These are phyloP conservation scores for Earliella scabrosa DNA, from an alignment of 1,284 basidiomycete species.

Conservation along the genomic window DNA sequence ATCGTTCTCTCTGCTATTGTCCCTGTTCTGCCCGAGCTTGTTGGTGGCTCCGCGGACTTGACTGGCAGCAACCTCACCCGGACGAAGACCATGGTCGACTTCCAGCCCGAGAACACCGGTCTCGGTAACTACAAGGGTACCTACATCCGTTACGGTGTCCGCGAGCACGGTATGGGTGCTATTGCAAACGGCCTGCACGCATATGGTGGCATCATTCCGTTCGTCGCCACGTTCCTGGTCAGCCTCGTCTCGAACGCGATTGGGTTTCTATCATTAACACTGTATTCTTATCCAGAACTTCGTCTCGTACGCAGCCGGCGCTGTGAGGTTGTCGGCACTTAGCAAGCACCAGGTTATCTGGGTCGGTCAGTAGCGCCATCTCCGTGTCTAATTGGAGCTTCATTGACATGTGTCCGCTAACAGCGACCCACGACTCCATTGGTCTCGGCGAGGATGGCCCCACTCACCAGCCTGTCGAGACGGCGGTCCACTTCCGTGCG, in stretches of 20 bases:
- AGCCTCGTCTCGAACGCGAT: slow-evolving; percentile 22
- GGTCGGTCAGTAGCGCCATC: slow-evolving; percentile 67
- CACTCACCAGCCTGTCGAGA: slow-evolving; percentile 95
- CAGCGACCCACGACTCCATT: slow-evolving; percentile 89
- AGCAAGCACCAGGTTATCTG: slow-evolving; percentile 91
- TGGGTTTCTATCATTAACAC: neutral
- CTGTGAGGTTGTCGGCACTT: slow-evolving; percentile 89
- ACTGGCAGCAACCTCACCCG: slow-evolving; percentile 93
- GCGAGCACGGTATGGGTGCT: slow-evolving; percentile 97
- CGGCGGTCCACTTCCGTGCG: slow-evolving; percentile 85
- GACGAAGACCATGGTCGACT: slow-evolving; percentile 83
- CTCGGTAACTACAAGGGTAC: slow-evolving; percentile 87
- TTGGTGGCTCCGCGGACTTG: slow-evolving; percentile 93
- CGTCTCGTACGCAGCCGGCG: slow-evolving; percentile 92
- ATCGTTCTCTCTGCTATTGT: slow-evolving; percentile 83
- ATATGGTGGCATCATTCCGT: slow-evolving; percentile 86
- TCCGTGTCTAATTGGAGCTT: neutral
- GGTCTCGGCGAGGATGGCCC: slow-evolving; percentile 96
- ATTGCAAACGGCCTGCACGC: slow-evolving; percentile 90
- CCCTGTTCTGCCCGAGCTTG: slow-evolving; percentile 79
- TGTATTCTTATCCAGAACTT: slow-evolving; percentile 68
- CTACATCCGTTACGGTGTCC: slow-evolving; percentile 96
- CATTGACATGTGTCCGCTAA: slow-evolving; percentile 16
- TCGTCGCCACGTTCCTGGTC: slow-evolving; percentile 88
- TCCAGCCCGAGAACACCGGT: slow-evolving; percentile 88